Evolutionary conservation across 345 rosid genomes (phyloP), one percentile per base, ranked within the genome.

Genomic region (Punica granatum): DNA sequence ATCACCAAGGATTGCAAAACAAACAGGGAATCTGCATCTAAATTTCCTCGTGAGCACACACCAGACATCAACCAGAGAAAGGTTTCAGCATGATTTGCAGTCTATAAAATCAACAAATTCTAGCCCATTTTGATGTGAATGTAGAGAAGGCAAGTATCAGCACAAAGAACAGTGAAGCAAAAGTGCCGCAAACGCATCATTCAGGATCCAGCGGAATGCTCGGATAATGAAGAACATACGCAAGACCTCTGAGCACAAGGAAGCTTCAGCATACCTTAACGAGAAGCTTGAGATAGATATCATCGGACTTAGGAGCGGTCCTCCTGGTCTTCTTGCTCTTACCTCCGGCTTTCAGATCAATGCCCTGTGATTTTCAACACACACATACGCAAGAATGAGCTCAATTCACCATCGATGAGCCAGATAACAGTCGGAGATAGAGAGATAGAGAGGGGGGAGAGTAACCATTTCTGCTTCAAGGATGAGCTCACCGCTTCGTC

Each of bases 331-430:
- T 89, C 86, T 92, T 95, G 76, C 88, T 83, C 94, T 95, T 90
- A 67, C 98, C 97, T 81, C 97, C 99, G 16, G 97, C 97, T 66
- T 85, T 74, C 82, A 95, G 67, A 83, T 95, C 97, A 73, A 95
- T 87, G 28, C 99, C 99, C 99, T 92, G 81, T 48, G 33, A 33
- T 60, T 42, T 56, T 54, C 46, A 58, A 34, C n/a, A 3, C 1
- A 65, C 36, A 7, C 3, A 21, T 8, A 58, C 32, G 37, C 10
- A 16, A 6, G 12, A 26, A 60, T 4, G 12, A 37, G 56, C 25
- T n/a, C 31, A 2, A 59, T 23, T 34, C 12, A 48, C 34, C 4
- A 28, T 28, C 4, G 25, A 12, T 49, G 33, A 56, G 46, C 41
- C 58, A 65, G 41, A 41, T n/a, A 26, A 49, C 19, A 49, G 56